Conservation (phyloP, 257 asterid genomes). For the Solanum clarkiae region DNA sequence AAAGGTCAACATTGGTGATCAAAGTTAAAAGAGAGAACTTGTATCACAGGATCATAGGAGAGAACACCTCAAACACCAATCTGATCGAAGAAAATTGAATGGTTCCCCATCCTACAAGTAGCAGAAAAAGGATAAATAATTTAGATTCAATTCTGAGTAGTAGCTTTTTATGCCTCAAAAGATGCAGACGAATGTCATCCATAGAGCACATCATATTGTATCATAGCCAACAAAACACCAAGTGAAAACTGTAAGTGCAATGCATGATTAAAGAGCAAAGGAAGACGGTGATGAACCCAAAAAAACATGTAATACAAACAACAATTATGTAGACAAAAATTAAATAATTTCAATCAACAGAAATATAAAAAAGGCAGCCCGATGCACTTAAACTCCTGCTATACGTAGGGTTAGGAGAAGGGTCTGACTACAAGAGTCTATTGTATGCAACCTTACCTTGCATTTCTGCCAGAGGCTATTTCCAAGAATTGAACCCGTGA, state of each 20-base stretch:
- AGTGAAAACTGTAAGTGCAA: not conserved
- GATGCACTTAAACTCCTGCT: no score
- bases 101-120: not conserved
- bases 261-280: not conserved
- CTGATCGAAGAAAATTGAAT: not conserved
- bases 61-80: not conserved
- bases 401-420: no score
- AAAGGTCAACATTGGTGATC: not conserved
- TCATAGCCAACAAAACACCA: not conserved
- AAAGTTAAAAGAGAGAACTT: not conserved
- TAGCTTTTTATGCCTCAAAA: not conserved
- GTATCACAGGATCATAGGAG: not conserved
- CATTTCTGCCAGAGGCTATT: no score
- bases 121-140: not conserved
- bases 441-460: no score
- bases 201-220: not conserved
- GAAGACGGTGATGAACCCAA: not conserved
- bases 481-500: no score
- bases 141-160: not conserved
- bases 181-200: not conserved
- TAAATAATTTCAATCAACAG: not conserved
- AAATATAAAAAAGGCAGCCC: not conserved
- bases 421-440: no score
- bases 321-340: not conserved
- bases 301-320: not conserved